Evolutionary conservation across 2,329 filamentous ascomycete species (phyloP), one percentile per base, ranked within the genome.

Genomic region (Ascosphaera acerosa): DNA sequence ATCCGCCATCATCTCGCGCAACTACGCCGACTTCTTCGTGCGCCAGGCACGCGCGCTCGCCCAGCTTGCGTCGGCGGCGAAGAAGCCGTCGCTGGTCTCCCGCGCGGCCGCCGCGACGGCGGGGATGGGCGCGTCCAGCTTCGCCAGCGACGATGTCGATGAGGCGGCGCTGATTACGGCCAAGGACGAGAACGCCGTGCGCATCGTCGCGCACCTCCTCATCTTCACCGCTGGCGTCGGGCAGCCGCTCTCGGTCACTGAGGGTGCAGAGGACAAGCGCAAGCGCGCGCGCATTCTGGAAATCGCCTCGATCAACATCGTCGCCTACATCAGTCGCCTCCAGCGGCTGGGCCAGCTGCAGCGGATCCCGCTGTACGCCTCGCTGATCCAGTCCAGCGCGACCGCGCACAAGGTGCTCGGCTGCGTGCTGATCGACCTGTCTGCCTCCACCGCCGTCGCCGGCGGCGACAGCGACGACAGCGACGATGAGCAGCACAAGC

Each of bases 361-460:
- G 37, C 55, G 87, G 26, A 75, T 91, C 33, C 82, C 87, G 1
- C 57, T 90, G 1, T 97, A 97, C 49, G 82, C 77, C 37, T 80
- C 80, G 6, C 72, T 78, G 41, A 59, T 97, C 9, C 61, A 66
- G 6, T 54, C 60, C 4, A 57, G 66, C 9, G 63, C 73, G 37
- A 62, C 64, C 37, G 7, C 9, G 9, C 70, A 80, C 40, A 64
- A 70, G 33, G 71, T 73, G 10, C 61, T 97, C 30, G 77, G 73
- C 34, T 65, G 68, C 32, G 75, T 89, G 34, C 55, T 92, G 33
- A 72, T 81, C 31, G 66, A 76, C 29, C 63, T 92, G 33, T 62
- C 64, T 17, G 66, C 76, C 27, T 51, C 58, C 5, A n/a, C n/a
- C n/a, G n/a, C n/a, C n/a, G n/a, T n/a, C n/a, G n/a, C n/a, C n/a